Conservation (phyloP, 78 protist genomes). For the Dictyostelium capitatum region DNA sequence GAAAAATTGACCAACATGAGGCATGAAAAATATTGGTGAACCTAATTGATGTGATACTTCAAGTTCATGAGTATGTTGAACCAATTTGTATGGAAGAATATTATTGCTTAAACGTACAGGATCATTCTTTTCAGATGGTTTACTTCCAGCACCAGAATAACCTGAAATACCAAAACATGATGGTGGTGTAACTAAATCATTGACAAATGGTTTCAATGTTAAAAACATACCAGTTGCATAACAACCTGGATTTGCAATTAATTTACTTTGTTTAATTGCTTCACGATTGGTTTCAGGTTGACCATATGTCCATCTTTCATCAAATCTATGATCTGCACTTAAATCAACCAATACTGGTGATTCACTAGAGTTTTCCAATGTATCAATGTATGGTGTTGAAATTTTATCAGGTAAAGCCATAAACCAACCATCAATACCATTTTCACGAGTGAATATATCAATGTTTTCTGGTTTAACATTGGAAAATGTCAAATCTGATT, state of each 20-base stretch:
- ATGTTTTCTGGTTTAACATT: slow-evolving; percentile 81
- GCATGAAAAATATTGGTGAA: slow-evolving; percentile 85
- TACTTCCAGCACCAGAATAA: slow-evolving; percentile 89
- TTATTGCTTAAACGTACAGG: slow-evolving; percentile 75
- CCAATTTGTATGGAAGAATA: slow-evolving; percentile 84
- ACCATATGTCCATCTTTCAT: slow-evolving; percentile 84
- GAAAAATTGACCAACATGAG: slow-evolving; percentile 91
- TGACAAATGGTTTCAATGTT: slow-evolving; percentile 51
- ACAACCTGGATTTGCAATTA: slow-evolving; percentile 90
- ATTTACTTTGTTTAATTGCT: slow-evolving; percentile 14
- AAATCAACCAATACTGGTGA: slow-evolving; percentile 69
- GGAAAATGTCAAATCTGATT: slow-evolving; percentile 21
- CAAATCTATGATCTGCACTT: slow-evolving; percentile 79
- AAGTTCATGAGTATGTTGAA: slow-evolving; percentile 84
- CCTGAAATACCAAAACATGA: slow-evolving; percentile 86
- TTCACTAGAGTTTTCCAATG: slow-evolving; percentile 5
- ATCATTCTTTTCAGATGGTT: slow-evolving; percentile 85
- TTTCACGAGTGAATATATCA: slow-evolving; percentile 37
- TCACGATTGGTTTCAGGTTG: slow-evolving; percentile 86
- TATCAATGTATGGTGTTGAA: slow-evolving; percentile 69
- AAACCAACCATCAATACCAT: slow-evolving; percentile 83
- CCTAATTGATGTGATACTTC: slow-evolving; percentile 85
- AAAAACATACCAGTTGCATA: slow-evolving; percentile 87
- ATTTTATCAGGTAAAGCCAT: slow-evolving; percentile 86
- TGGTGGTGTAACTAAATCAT: slow-evolving; percentile 74